Percentiles rank a stretch among this genome's conserved stretches.
Conservation (phyloP, 192 early-diverging fungal genomes). For the Podila verticillata region DNA sequence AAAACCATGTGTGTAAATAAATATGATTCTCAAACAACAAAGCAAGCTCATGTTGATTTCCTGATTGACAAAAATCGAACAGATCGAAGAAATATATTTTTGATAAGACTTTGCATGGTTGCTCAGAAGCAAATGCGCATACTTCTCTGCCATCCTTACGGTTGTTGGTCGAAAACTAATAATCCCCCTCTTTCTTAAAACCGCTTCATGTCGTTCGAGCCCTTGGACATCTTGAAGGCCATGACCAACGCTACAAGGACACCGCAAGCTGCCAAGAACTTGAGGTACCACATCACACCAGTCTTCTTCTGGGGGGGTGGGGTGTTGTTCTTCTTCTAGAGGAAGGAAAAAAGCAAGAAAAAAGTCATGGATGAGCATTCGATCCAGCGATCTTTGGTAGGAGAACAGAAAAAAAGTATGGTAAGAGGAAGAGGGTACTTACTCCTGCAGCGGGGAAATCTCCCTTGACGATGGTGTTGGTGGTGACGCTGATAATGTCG, state of each 20-base stretch:
- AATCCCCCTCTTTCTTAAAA: constrained; percentile 14
- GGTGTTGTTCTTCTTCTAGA: constrained; percentile 28
- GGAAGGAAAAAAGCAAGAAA: not conserved
- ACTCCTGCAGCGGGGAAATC: constrained; percentile 1
- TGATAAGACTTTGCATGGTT: too few relatives aligned
- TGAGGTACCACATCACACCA: constrained; percentile 50
- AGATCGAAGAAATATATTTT: too few relatives aligned
- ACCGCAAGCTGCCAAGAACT: constrained; percentile 41
- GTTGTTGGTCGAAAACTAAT: not conserved
- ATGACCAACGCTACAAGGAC: constrained; percentile 47
- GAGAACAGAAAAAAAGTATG: not conserved
- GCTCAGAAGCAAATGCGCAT: too few relatives aligned
- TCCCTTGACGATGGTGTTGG: constrained; percentile 38
- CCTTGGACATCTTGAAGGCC: constrained; percentile 47
- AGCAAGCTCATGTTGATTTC: too few relatives aligned
- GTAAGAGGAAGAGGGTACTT: not conserved
- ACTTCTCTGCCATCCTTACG: too few relatives aligned
- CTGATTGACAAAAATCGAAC: too few relatives aligned
- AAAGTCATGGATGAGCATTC: not conserved
- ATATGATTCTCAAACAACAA: not conserved
- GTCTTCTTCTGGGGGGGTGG: constrained; percentile 46
- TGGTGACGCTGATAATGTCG: constrained; percentile 60
- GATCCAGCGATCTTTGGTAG: too few relatives aligned
- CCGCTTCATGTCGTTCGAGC: constrained; percentile 32
- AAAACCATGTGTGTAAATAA: constrained; percentile 8